phyloP scores from a whole-genome alignment of 345 rosid species.

The Abelmoschus esculentus region DNA sequence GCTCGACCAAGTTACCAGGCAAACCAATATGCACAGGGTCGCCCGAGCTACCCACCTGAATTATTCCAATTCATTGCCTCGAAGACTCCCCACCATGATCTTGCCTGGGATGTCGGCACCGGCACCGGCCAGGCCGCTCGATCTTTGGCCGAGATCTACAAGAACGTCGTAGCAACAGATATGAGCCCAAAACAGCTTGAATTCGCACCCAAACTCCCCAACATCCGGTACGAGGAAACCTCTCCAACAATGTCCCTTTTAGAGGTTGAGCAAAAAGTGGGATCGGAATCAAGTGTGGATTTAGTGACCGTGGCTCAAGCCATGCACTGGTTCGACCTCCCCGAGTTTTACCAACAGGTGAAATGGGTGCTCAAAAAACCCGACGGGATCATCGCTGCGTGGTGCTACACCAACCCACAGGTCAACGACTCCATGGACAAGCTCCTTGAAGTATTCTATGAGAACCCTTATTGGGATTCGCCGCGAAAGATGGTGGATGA shows the following conservation, averaged over 20 bases:
- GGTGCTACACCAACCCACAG: constrained; percentile 60
- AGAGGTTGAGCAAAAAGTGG: constrained; percentile 30
- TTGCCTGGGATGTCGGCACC: constrained; percentile 86
- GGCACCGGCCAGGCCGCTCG: constrained; percentile 86
- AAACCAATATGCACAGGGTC: constrained; percentile 44
- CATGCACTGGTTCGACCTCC: constrained; percentile 52
- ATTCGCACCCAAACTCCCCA: constrained; percentile 35
- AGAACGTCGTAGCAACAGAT: constrained; percentile 68
- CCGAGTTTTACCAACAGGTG: constrained; percentile 40
- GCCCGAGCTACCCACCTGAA: constrained; percentile 65
- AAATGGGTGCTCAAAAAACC: constrained; percentile 56
- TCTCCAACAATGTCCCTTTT: constrained; percentile 30
- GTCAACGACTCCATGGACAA: constrained; percentile 41
- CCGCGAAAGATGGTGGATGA: constrained; percentile 52
- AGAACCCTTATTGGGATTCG: constrained; percentile 52
- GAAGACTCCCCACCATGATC: constrained; percentile 52
- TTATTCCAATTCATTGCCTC: constrained; percentile 69
- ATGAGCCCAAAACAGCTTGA: constrained; percentile 71
- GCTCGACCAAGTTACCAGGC: constrained; percentile 26
- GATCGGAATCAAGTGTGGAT: constrained; percentile 32
- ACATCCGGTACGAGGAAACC: constrained; percentile 39
- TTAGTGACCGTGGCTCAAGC: constrained; percentile 54
- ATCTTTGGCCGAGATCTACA: constrained; percentile 53
- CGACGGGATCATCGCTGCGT: constrained; percentile 46
- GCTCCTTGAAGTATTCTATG: constrained; percentile 42